Evolutionary conservation across 73 alveolate genomes (phyloP).

Genomic region (Paramecium pentaurelia): DNA sequence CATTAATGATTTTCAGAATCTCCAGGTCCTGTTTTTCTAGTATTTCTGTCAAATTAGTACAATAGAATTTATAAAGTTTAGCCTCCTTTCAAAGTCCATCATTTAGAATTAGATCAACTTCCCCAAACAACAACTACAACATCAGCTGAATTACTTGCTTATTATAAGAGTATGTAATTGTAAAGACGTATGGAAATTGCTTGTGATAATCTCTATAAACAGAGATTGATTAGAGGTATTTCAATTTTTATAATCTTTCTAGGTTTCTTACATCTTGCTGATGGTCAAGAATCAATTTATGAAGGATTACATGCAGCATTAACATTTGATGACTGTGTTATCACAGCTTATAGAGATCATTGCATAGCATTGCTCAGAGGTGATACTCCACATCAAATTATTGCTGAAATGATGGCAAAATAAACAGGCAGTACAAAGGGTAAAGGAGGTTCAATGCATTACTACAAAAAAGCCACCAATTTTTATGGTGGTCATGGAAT

Average conservation of each 20-base stretch:
- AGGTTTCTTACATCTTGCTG: background rate
- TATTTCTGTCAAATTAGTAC: background rate
- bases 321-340: slow-evolving; percentile 72
- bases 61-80: background rate
- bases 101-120: background rate
- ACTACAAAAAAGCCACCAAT: slow-evolving; percentile 66
- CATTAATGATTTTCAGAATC: slow-evolving; percentile 10
- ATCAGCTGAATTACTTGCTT: slow-evolving; percentile 64
- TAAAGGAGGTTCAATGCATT: slow-evolving; percentile 94
- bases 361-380: slow-evolving; percentile 81
- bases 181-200: slow-evolving; percentile 78
- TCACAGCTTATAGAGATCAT: slow-evolving; percentile 90
- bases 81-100: background rate
- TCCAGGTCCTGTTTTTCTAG: background rate
- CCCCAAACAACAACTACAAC: background rate
- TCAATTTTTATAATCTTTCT: background rate
- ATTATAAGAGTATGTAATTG: slow-evolving; percentile 68
- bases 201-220: slow-evolving; percentile 78
- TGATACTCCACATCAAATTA: slow-evolving; percentile 72
- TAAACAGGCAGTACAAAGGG: slow-evolving; percentile 85
- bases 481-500: slow-evolving; percentile 93
- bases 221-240: slow-evolving; percentile 79
- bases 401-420: slow-evolving; percentile 87
- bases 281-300: slow-evolving; percentile 11
- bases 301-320: background rate